These are phyloP conservation scores for Amanita rubescens DNA, from an alignment of 768 basidiomycete genomes.

Conservation along the genomic window DNA sequence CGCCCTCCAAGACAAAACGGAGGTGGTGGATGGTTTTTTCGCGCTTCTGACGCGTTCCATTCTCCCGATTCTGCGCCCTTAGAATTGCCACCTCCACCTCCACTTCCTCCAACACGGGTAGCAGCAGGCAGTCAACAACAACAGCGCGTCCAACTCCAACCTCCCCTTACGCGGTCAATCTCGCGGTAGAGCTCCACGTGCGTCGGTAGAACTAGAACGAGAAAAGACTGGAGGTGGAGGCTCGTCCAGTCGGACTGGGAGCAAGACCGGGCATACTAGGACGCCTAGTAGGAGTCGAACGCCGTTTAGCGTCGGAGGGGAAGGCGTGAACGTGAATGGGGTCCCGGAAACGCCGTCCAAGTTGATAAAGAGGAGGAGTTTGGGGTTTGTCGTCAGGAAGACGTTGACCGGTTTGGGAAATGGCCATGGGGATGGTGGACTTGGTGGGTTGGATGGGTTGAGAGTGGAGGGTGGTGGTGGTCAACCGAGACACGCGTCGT, in stretches of 20 bases:
- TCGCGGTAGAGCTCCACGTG: no score
- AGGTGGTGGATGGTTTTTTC: conserved; percentile 4
- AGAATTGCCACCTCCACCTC: no score
- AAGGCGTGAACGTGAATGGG: not conserved
- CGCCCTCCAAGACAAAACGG: no score
- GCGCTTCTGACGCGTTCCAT: conserved; percentile 1
- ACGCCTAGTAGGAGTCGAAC: not conserved
- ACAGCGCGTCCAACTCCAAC: no score
- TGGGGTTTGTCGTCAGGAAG: conserved; percentile 33
- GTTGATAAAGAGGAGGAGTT: conserved; percentile 36
- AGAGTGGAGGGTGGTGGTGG: conserved; percentile 8
- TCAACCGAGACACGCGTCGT: conserved; percentile 17
- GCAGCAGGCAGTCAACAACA: no score
- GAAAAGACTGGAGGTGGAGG: no score
- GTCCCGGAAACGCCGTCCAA: conserved; percentile 23
- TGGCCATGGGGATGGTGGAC: conserved; percentile 6
- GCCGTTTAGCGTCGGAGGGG: not conserved
- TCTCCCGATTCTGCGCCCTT: no score
- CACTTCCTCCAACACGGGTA: not conserved
- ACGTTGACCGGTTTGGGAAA: conserved; percentile 15
- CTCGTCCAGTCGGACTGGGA: not conserved
- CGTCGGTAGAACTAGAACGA: no score
- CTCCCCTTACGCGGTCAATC: no score
- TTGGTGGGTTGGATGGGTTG: conserved; percentile 8
- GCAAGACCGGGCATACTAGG: not conserved